These are phyloP conservation scores for Fusarium xyrophilum DNA, from an alignment of 2,329 filamentous ascomycete genomes.

Conservation along the genomic window DNA sequence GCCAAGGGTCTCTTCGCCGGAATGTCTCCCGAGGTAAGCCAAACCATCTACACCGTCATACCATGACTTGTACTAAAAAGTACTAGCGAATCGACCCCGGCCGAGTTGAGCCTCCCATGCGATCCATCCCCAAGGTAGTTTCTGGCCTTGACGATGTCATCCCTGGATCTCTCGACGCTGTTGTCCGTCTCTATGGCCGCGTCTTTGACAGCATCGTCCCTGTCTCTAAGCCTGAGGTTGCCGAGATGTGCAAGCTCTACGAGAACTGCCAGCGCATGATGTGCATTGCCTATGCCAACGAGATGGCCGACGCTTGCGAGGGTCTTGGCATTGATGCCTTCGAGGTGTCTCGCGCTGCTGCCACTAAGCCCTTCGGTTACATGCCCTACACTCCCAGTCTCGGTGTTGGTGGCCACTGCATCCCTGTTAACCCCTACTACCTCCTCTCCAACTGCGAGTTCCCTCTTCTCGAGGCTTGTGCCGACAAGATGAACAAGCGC, in stretches of 20 bases:
- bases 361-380: constrained; percentile 61
- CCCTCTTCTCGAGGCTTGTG: constrained; percentile 54
- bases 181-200: constrained; percentile 52
- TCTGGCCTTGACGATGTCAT: constrained; percentile 57
- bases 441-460: constrained; percentile 56
- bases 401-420: constrained; percentile 63
- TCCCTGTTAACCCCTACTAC: constrained; percentile 62
- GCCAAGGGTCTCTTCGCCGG: constrained; percentile 52
- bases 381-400: constrained; percentile 54
- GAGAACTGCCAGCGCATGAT: constrained; percentile 64
- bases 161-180: constrained; percentile 52
- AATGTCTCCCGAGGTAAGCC: constrained; percentile 54
- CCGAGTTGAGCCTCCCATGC: constrained; percentile 48
- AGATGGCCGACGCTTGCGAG: constrained; percentile 60
- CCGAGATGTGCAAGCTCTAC: constrained; percentile 64
- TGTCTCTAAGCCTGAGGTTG: constrained; percentile 59
- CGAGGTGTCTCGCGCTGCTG: constrained; percentile 56
- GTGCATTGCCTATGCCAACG: constrained; percentile 60
- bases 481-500: constrained; percentile 51
- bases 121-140: constrained; percentile 60
- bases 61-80: neutral
- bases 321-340: constrained; percentile 54
- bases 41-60: too few species aligned
- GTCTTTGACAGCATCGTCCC: constrained; percentile 56
- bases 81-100: constrained; percentile 58